Percentiles rank a stretch among this genome's conserved stretches.
Conservation (phyloP, 202 grass and related monocot genomes). For the Bolboschoenoplectus hybrid region DNA sequence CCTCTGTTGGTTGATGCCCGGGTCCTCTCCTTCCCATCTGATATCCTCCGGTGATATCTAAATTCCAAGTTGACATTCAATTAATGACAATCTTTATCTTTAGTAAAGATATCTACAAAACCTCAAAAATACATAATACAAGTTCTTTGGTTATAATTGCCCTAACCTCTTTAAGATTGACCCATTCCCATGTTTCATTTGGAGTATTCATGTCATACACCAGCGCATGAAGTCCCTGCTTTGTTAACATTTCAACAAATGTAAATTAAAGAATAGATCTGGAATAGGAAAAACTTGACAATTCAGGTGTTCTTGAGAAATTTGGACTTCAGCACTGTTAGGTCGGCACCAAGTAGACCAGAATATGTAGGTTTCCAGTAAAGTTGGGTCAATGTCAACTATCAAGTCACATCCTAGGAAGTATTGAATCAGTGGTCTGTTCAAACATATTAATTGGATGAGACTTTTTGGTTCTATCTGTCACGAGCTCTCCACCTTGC, state of each 20-base stretch:
- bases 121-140: background rate
- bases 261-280: slow-evolving; percentile 27
- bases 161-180: slow-evolving; percentile 90
- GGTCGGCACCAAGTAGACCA: background rate
- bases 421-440: background rate
- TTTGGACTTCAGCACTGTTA: background rate
- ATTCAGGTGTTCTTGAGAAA: background rate
- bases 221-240: slow-evolving; percentile 71
- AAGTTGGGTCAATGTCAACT: background rate
- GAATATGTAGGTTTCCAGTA: background rate
- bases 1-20: slow-evolving; percentile 53
- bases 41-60: slow-evolving; percentile 94
- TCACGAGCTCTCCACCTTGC: background rate
- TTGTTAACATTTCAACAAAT: slow-evolving; percentile 13
- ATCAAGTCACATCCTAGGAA: slow-evolving; percentile 17
- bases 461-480: background rate
- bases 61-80: slow-evolving; percentile 19
- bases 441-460: background rate
- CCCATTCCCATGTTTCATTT: slow-evolving; percentile 91
- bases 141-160: background rate
- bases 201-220: slow-evolving; percentile 82
- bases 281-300: slow-evolving; percentile 39
- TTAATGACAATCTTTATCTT: slow-evolving; percentile 23
- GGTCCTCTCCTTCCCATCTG: slow-evolving; percentile 77
- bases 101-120: background rate